A percentile compares a stretch with the other conserved stretches of the same genome.
Conservation (phyloP, 805 yeast genomes). For the Wickerhamomyces silvicola region DNA sequence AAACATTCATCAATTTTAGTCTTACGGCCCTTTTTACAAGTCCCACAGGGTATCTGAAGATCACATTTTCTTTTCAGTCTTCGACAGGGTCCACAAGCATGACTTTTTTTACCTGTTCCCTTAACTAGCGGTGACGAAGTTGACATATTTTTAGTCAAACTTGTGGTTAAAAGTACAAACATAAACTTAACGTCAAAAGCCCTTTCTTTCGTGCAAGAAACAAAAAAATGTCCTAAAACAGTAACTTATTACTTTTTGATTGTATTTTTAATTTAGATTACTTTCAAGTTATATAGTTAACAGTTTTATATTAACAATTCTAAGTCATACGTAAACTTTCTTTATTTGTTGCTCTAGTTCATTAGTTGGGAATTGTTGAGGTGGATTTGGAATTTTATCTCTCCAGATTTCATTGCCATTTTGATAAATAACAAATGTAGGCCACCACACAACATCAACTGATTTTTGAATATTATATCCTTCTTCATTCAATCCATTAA, state of each 20-base stretch:
- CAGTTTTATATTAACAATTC: too few species aligned
- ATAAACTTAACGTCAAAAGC: too few species aligned
- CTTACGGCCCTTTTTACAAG: constrained; percentile 20
- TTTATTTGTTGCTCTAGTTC: constrained; percentile 17
- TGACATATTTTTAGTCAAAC: constrained; percentile 1
- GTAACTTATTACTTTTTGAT: too few species aligned
- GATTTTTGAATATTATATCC: constrained; percentile 16
- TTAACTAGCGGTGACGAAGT: constrained; percentile 1
- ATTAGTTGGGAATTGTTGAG: constrained; percentile 17
- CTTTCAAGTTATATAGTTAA: too few species aligned
- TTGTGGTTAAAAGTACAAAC: too few species aligned
- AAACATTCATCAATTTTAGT: constrained; percentile 20
- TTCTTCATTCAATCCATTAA: constrained; percentile 16
- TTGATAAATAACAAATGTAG: constrained; percentile 19
- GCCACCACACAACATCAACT: constrained; percentile 23
- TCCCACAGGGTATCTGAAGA: constrained; percentile 21
- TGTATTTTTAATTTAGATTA: too few species aligned
- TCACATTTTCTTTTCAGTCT: constrained; percentile 23
- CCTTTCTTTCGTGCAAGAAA: too few species aligned
- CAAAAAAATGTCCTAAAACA: too few species aligned
- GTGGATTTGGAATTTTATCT: constrained; percentile 22
- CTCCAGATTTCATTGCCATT: constrained; percentile 20
- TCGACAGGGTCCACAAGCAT: constrained; percentile 26
- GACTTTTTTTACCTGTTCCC: constrained; percentile 18
- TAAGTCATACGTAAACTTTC: constrained; percentile 16